Conservation (phyloP, 2,329 filamentous ascomycete genomes). For the Aaosphaeria arxii region DNA sequence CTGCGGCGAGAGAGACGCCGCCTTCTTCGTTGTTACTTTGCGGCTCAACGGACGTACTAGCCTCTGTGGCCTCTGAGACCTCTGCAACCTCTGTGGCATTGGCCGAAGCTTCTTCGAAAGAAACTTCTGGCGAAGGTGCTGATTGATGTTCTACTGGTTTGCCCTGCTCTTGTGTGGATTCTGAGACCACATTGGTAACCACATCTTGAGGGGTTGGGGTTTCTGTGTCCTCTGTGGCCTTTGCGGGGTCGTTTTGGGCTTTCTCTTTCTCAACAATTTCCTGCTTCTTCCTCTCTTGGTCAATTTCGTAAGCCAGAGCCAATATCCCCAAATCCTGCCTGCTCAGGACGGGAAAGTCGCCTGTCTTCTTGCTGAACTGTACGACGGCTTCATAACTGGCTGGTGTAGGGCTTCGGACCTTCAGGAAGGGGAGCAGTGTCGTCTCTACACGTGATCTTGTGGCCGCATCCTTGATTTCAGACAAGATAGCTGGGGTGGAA, state of each 20-base stretch:
- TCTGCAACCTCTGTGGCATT: background rate
- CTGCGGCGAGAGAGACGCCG: background rate
- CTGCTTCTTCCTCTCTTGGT: slow-evolving; percentile 42
- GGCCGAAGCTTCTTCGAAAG: background rate
- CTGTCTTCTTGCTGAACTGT: slow-evolving; percentile 84
- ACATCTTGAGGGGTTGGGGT: background rate
- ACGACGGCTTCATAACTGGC: slow-evolving; percentile 76
- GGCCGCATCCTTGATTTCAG: slow-evolving; percentile 81
- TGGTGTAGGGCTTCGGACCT: slow-evolving; percentile 68
- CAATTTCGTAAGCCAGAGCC: slow-evolving; percentile 90
- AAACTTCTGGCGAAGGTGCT: background rate
- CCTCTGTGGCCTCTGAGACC: background rate
- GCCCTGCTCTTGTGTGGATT: background rate
- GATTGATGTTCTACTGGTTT: background rate
- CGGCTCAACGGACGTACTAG: background rate
- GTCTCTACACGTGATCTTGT: slow-evolving; percentile 81
- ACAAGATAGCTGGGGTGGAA: slow-evolving; percentile 80
- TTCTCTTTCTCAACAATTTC: slow-evolving; percentile 10
- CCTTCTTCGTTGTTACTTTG: background rate
- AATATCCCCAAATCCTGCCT: slow-evolving; percentile 85
- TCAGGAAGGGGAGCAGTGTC: slow-evolving; percentile 80
- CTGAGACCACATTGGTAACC: background rate
- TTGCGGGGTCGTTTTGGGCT: background rate
- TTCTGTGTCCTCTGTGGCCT: background rate
- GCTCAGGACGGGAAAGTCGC: slow-evolving; percentile 84